Evolutionary conservation across 306 rosid species (phyloP).

Genomic region (Fagus sylvatica): DNA sequence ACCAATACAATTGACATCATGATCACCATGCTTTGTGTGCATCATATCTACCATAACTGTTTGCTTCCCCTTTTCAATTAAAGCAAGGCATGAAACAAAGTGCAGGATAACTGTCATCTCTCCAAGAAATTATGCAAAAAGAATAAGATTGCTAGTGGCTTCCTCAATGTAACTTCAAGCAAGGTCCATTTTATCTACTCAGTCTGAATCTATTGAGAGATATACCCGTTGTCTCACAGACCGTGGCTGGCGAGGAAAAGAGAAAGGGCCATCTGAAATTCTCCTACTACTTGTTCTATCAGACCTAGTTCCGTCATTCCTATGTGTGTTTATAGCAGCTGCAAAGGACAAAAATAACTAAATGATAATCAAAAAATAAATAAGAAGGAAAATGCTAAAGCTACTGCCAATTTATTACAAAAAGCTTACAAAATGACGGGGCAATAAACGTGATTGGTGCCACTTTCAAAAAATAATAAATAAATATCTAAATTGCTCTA

Average conservation of each 20-base stretch:
- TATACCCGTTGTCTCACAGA: constrained; percentile 72
- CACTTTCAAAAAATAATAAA: too few species aligned
- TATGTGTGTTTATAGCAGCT: constrained; percentile 83
- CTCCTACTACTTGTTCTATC: constrained; percentile 61
- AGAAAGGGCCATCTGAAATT: constrained; percentile 75
- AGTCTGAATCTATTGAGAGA: constrained; percentile 75
- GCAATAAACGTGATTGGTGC: too few species aligned
- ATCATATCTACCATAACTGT: not conserved
- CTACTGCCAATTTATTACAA: too few species aligned
- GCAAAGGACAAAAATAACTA: constrained; percentile 25
- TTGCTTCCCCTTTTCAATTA: not conserved
- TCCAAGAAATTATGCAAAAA: not conserved
- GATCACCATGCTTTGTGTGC: not conserved
- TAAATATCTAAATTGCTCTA: constrained; percentile 17
- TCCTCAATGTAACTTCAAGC: not conserved
- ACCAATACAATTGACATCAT: not conserved
- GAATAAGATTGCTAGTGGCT: not conserved
- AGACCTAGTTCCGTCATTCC: constrained; percentile 62
- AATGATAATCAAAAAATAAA: not conserved
- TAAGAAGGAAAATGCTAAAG: too few species aligned
- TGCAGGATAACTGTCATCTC: not conserved
- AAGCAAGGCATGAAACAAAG: not conserved
- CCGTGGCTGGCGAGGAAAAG: constrained; percentile 97
- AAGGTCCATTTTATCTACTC: constrained; percentile 48
- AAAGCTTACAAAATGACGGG: too few species aligned